Percentiles rank a stretch among this genome's conserved stretches.
Evolutionary conservation across 177 flowering plant genomes (phyloP).

Genomic region (Vitis hybrid): DNA sequence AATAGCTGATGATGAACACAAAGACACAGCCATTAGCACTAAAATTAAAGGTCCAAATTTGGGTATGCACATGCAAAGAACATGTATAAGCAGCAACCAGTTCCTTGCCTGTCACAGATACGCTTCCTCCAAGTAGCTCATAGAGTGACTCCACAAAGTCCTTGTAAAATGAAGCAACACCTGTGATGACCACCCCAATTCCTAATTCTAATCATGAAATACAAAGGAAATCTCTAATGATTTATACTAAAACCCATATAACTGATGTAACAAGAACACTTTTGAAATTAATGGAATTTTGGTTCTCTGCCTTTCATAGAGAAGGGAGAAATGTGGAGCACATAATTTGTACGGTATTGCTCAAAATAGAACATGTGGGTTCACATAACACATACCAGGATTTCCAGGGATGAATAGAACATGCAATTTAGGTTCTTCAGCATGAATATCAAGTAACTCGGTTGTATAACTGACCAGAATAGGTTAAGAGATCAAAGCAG

Average conservation of each 20-base stretch:
- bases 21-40: constrained; percentile 20
- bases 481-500: background rate
- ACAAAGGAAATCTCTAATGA: no score
- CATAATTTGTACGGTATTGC: no score
- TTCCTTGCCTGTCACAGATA: constrained; percentile 72
- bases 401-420: constrained; percentile 83
- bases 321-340: no score
- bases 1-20: constrained; percentile 53
- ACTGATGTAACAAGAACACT: no score
- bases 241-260: no score
- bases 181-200: constrained; percentile 28
- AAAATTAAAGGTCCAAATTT: background rate
- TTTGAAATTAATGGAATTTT: no score
- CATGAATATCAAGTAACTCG: constrained; percentile 69
- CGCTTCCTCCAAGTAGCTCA: constrained; percentile 64
- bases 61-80: constrained; percentile 1
- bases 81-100: background rate
- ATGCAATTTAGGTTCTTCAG: constrained; percentile 57
- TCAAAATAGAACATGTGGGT: no score
- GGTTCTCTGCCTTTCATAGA: no score
- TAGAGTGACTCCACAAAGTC: constrained; percentile 71
- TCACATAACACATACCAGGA: constrained; percentile 50
- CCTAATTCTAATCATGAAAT: background rate
- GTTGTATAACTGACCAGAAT: constrained; percentile 43
- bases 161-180: constrained; percentile 61